Percentiles rank a stretch among this genome's conserved stretches.
phyloP scores from a whole-genome alignment of 176 grass and related monocot species.

The Zoysia japonica region DNA sequence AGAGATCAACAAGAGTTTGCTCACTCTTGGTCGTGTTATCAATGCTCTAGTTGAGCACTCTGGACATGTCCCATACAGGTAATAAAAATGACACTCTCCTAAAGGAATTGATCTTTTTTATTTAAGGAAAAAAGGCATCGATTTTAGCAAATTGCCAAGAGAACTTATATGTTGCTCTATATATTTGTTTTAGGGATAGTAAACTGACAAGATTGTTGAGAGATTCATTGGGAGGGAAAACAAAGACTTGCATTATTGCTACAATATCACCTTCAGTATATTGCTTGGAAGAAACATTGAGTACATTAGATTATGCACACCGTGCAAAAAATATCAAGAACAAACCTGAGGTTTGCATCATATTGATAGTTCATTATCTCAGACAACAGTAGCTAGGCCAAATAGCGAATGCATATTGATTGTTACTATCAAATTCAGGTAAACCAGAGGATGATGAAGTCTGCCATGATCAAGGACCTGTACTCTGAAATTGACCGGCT shows the following conservation, averaged over 20 bases:
- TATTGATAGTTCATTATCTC: slow-evolving; percentile 28
- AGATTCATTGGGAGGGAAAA: slow-evolving; percentile 98
- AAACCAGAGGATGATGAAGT: slow-evolving; percentile 99
- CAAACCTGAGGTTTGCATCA: slow-evolving; percentile 79
- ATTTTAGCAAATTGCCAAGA: slow-evolving; percentile 20
- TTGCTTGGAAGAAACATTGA: slow-evolving; percentile 97
- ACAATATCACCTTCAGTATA: slow-evolving; percentile 93
- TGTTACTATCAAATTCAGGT: slow-evolving; percentile 47
- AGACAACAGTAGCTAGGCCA: slow-evolving; percentile 1
- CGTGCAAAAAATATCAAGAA: slow-evolving; percentile 99
- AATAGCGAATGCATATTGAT: not conserved
- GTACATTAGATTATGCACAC: slow-evolving; percentile 97
- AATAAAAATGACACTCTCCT: slow-evolving; percentile 16
- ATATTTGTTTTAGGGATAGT: slow-evolving; percentile 82
- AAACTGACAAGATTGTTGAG: slow-evolving; percentile 97
- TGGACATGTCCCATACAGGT: slow-evolving; percentile 96
- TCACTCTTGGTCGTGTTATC: slow-evolving; percentile 96
- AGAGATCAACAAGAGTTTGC: slow-evolving; percentile 99
- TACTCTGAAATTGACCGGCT: slow-evolving; percentile 96
- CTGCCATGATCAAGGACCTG: slow-evolving; percentile 94
- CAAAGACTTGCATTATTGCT: slow-evolving; percentile 99
- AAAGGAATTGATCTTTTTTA: slow-evolving; percentile 8
- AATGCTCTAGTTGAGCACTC: slow-evolving; percentile 99
- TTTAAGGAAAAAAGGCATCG: not conserved
- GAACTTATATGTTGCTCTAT: slow-evolving; percentile 26